Percentiles rank a stretch among this genome's conserved stretches.
Evolutionary conservation across 768 basidiomycete genomes (phyloP).

Genomic region (Phlebiopsis flavidoalba): DNA sequence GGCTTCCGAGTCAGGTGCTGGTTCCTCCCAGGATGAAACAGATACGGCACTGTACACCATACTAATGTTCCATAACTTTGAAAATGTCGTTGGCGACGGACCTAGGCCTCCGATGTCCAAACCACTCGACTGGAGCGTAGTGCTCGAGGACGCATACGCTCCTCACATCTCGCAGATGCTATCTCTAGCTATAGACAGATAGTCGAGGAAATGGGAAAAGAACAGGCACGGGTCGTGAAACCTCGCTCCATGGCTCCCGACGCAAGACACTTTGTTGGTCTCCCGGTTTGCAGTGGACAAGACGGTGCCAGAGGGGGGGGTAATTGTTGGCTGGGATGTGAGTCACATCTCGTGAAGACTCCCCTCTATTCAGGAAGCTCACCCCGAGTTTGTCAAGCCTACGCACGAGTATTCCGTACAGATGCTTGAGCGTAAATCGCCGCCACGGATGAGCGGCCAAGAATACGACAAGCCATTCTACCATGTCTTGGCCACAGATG

Average conservation of each 20-base stretch:
- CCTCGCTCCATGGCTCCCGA: conserved; percentile 3
- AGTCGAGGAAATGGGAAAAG: conserved; percentile 11
- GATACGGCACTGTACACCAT: too few species aligned
- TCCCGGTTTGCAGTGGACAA: conserved; percentile 15
- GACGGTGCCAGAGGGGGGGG: conserved; percentile 18
- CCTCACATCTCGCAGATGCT: conserved; percentile 5
- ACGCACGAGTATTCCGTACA: too few species aligned
- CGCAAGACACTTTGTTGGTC: conserved; percentile 21
- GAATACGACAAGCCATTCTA: conserved; percentile 51
- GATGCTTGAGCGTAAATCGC: too few species aligned
- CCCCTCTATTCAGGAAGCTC: too few species aligned
- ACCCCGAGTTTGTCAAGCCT: too few species aligned
- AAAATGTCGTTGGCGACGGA: too few species aligned
- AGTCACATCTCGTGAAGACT: too few species aligned
- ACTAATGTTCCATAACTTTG: too few species aligned
- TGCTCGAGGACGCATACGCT: conserved; percentile 16
- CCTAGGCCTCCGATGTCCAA: too few species aligned
- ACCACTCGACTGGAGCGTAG: conserved; percentile 19
- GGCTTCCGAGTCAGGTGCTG: too few species aligned
- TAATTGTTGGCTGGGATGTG: conserved; percentile 25
- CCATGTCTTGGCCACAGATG: conserved; percentile 29
- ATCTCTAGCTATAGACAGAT: not conserved
- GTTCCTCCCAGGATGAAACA: too few species aligned
- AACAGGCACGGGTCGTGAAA: conserved; percentile 5
- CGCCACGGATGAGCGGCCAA: too few species aligned